Evolutionary conservation across 2,329 filamentous ascomycete genomes (phyloP).

Genomic region (Diaporthe longicolla): DNA sequence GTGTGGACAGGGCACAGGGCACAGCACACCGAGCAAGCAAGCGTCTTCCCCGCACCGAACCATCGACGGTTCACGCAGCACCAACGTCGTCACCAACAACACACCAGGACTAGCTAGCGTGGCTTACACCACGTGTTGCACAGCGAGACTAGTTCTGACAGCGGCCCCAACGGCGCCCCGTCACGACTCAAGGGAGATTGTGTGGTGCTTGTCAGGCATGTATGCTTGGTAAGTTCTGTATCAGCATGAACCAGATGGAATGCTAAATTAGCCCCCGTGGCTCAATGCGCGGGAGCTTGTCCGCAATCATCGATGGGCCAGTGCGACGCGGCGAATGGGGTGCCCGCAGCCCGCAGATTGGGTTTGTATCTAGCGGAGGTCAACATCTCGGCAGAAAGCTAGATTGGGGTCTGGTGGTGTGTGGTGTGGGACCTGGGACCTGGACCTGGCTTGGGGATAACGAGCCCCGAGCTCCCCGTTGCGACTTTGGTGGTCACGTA

Average conservation of each 20-base stretch:
- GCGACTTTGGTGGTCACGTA: no score
- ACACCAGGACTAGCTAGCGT: background rate
- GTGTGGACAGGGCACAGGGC: background rate
- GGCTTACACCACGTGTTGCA: conserved; percentile 15
- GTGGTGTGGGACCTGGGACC: no score
- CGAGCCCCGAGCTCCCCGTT: conserved; percentile 1
- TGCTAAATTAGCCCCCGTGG: conserved; percentile 8
- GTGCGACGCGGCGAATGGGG: background rate
- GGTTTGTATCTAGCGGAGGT: conserved; percentile 20
- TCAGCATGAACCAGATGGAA: background rate
- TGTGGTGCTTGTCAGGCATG: background rate
- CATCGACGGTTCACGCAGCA: background rate
- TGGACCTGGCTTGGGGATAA: no score
- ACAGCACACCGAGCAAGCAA: no score
- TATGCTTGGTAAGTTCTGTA: conserved; percentile 18
- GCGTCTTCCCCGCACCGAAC: conserved; percentile 23
- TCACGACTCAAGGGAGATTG: background rate
- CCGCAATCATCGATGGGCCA: background rate
- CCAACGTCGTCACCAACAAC: background rate
- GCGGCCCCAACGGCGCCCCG: background rate
- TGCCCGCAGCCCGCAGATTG: conserved; percentile 1
- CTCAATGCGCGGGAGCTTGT: conserved; percentile 18
- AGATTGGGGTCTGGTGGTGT: background rate
- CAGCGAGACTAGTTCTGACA: background rate
- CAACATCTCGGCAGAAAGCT: conserved; percentile 27